phyloP scores from a whole-genome alignment of 2,329 filamentous ascomycete species.

The Grosmannia huntii region DNA sequence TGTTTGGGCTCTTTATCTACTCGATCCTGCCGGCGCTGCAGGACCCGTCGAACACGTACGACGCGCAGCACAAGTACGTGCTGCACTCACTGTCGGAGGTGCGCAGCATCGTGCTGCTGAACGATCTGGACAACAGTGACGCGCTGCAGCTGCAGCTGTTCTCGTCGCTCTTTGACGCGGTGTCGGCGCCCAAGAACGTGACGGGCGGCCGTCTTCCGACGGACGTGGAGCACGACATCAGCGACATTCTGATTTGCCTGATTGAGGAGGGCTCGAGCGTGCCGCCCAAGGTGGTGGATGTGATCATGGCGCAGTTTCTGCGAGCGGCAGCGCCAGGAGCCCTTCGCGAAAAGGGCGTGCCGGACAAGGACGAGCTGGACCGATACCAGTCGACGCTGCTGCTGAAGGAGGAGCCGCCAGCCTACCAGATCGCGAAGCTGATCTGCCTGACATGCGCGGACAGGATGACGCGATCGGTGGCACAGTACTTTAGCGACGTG shows the following conservation, averaged over 20 bases:
- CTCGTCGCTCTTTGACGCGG: conserved; percentile 80
- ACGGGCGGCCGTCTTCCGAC: conserved; percentile 76
- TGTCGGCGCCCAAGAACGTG: conserved; percentile 64
- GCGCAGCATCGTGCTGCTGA: conserved; percentile 86
- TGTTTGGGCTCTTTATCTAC: conserved; percentile 80
- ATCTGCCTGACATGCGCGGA: conserved; percentile 82
- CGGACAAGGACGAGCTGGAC: conserved; percentile 42
- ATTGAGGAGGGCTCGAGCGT: conserved; percentile 76
- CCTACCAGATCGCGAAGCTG: conserved; percentile 93
- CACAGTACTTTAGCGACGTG: conserved; percentile 93
- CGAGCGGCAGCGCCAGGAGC: conserved; percentile 64
- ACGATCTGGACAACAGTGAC: conserved; percentile 74
- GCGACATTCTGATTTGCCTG: conserved; percentile 67
- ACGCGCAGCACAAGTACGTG: conserved; percentile 85
- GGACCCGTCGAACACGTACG: conserved; percentile 80
- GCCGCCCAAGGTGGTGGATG: conserved; percentile 72
- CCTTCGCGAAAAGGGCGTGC: conserved; percentile 39
- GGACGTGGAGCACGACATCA: conserved; percentile 89
- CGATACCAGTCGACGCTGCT: conserved; percentile 70
- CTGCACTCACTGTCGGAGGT: conserved; percentile 80
- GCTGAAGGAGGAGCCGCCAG: conserved; percentile 78
- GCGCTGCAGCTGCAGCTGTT: conserved; percentile 72
- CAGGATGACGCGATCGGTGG: conserved; percentile 89
- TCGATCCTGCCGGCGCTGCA: conserved; percentile 74
- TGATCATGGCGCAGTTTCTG: conserved; percentile 91